phyloP scores from a whole-genome alignment of 1,139 yeast species.

The Williopsis jadinii region DNA sequence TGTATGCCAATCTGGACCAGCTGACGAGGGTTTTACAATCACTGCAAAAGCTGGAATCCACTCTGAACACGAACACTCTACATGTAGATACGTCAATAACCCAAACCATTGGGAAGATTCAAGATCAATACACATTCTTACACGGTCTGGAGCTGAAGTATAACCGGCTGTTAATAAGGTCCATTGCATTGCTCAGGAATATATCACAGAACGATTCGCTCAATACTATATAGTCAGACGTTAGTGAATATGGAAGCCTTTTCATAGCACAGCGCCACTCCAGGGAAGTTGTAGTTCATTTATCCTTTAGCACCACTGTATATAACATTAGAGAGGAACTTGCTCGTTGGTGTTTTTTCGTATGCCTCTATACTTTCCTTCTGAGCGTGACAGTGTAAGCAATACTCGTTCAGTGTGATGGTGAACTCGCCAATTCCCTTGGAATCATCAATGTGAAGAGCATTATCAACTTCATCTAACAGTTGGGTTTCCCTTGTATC shows the following conservation, averaged over 20 bases:
- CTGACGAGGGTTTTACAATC: not conserved
- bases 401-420: not conserved
- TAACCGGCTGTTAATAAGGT: conserved; percentile 16
- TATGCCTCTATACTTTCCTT: too few relatives aligned
- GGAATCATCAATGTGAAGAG: not conserved
- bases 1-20: not conserved
- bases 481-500: too few relatives aligned
- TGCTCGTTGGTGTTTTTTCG: too few relatives aligned
- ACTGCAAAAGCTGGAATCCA: too few relatives aligned
- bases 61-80: too few relatives aligned
- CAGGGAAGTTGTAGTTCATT: conserved; percentile 1
- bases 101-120: too few relatives aligned
- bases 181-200: conserved; percentile 18
- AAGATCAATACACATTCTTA: too few relatives aligned
- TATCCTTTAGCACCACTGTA: not conserved
- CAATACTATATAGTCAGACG: too few relatives aligned
- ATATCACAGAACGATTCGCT: conserved; percentile 1
- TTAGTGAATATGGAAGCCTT: not conserved
- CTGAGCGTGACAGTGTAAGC: not conserved
- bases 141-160: conserved; percentile 13
- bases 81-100: too few relatives aligned
- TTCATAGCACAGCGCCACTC: not conserved
- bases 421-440: not conserved
- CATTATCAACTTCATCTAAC: not conserved
- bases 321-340: not conserved